phyloP scores from a whole-genome alignment of 2,329 filamentous ascomycete species.

The Sodiomyces alkalinus region DNA sequence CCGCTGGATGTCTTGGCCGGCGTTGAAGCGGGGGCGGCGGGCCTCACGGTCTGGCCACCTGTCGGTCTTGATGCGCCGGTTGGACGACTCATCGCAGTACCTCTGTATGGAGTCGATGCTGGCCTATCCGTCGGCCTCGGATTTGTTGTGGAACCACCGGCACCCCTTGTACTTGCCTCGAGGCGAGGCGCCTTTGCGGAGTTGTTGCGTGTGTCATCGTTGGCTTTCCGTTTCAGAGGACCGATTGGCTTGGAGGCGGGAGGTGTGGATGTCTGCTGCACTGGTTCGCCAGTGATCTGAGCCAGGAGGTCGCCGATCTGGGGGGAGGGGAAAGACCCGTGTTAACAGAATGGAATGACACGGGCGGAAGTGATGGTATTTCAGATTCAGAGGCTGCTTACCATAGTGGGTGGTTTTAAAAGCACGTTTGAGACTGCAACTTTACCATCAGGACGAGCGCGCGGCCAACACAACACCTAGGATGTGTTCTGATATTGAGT shows the following conservation, averaged over 20 bases:
- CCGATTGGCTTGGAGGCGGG: conserved; percentile 12
- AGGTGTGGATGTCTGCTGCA: conserved; percentile 18
- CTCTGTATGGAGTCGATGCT: conserved; percentile 3
- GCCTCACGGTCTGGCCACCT: conserved; percentile 1
- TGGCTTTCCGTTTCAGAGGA: conserved; percentile 41
- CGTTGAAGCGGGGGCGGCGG: conserved; percentile 3
- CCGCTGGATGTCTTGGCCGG: conserved; percentile 4
- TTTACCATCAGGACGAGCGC: too few species aligned
- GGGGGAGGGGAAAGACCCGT: too few species aligned
- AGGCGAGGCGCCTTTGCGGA: conserved; percentile 26
- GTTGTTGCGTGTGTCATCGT: conserved; percentile 27
- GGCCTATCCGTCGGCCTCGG: conserved; percentile 3
- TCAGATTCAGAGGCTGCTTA: too few species aligned
- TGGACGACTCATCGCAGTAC: conserved; percentile 5
- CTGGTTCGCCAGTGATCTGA: conserved; percentile 40
- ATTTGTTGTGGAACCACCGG: background rate
- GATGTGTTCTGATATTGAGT: conserved; percentile 1
- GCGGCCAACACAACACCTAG: too few species aligned
- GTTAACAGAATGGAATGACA: too few species aligned
- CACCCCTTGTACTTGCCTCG: conserved; percentile 1
- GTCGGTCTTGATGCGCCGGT: conserved; percentile 5
- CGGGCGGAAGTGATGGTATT: too few species aligned
- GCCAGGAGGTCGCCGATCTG: conserved; percentile 41
- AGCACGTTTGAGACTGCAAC: too few species aligned
- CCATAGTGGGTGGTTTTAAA: too few species aligned